Base-by-base conservation (phyloP, 345 rosid genomes). In the Eucalyptus tenuipes region DNA sequence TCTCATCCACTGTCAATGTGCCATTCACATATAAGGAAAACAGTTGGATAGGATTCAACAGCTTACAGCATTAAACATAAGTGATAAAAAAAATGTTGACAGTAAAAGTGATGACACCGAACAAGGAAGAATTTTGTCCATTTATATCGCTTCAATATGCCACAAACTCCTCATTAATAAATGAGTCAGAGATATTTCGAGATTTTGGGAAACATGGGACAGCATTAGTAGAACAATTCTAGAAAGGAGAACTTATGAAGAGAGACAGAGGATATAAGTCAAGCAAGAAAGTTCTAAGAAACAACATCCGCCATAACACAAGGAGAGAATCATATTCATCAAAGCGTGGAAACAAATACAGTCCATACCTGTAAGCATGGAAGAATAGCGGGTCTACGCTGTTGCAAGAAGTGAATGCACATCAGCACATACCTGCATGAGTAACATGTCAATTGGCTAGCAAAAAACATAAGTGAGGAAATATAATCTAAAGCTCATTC, bases 391-490 rank as follows among this genome's bases (percentile, higher is more conserved):
- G 98, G 99, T 66, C 95, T 93, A 49, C 99, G 97, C 88, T 61
- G 95, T 92, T 98, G 99, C 92, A 98, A 90, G 94, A 95, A 98
- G 90, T 97, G 97, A 91, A 98, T 98, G 93, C 99, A 98, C 99
- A 98, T 97, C 86, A 98, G 89, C 86, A 98, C 99, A 89, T 97
- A 97, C 94, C 99, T 98, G 97, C 90, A 92, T 89, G 68, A 85
- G 37, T 17, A 44, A 37, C 88, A 86, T 50, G 45, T 49, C 37
- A n/a, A 86, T 52, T 86, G 61, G 61, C 66, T 17, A 50, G 53
- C 84, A 40, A 75, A 75, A 75, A 75, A 50, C 42, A 37, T 31
- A 0, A 52, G 45, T 33, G 24, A 33, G 61, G 45, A 37, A n/a
- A 52, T 86, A 52, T 17, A 49, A 50, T 55, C 33, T 25, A 47